These are phyloP conservation scores for Blepharisma japonicum DNA, from an alignment of 73 alveolate species.

Conservation along the genomic window DNA sequence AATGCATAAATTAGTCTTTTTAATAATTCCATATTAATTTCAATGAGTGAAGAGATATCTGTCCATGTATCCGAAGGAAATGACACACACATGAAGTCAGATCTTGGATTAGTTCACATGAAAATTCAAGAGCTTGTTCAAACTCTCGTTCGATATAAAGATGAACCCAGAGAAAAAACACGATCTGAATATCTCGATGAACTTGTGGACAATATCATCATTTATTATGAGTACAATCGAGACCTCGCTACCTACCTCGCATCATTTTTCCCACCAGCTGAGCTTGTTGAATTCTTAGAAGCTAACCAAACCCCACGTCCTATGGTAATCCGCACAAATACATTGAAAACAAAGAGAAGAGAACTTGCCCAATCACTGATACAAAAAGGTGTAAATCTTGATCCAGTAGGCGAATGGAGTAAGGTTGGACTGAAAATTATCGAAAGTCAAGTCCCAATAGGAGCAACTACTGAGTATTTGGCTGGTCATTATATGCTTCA, in stretches of 20 bases:
- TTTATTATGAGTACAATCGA: slow-evolving; percentile 75
- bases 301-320: slow-evolving; percentile 96
- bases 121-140: slow-evolving; percentile 58
- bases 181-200: slow-evolving; percentile 65
- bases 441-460: slow-evolving; percentile 97
- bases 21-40: no score
- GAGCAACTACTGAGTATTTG: slow-evolving; percentile 89
- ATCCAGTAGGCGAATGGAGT: slow-evolving; percentile 97
- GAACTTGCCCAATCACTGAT: slow-evolving; percentile 90
- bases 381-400: slow-evolving; percentile 96
- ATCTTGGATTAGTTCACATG: slow-evolving; percentile 62
- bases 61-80: neutral
- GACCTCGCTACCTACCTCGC: slow-evolving; percentile 76
- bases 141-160: slow-evolving; percentile 53
- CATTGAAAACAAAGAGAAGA: slow-evolving; percentile 94
- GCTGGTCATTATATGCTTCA: slow-evolving; percentile 63
- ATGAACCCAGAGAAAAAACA: slow-evolving; percentile 43
- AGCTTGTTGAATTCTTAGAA: slow-evolving; percentile 85
- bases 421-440: slow-evolving; percentile 98
- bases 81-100: slow-evolving; percentile 36
- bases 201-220: slow-evolving; percentile 23
- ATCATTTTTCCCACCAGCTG: slow-evolving; percentile 83
- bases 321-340: slow-evolving; percentile 93
- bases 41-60: no score
- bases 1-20: no score